phyloP scores from a whole-genome alignment of 257 asterid genomes.

The Solanum bulbocastanum region DNA sequence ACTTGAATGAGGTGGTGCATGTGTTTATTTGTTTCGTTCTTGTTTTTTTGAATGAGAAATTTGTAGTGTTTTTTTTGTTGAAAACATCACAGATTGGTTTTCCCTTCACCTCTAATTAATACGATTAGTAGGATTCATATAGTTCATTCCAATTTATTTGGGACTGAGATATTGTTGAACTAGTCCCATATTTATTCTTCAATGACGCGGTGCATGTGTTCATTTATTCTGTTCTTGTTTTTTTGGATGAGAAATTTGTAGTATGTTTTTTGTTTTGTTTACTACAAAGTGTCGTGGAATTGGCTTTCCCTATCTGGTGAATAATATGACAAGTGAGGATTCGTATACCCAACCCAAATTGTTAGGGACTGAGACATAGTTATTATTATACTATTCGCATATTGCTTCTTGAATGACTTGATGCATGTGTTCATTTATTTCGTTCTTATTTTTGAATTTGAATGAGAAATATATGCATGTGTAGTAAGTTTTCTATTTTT shows the following conservation, averaged over 20 bases:
- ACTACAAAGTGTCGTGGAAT: slow-evolving; percentile 70
- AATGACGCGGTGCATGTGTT: background rate
- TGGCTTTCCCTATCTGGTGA: slow-evolving; percentile 52
- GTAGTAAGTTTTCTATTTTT: background rate
- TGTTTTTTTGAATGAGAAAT: background rate
- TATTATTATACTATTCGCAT: background rate
- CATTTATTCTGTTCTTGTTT: slow-evolving; percentile 4
- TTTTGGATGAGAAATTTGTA: background rate
- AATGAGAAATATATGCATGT: background rate
- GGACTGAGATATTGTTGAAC: background rate
- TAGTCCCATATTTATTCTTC: background rate
- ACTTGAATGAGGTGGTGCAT: background rate
- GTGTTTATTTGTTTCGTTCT: background rate
- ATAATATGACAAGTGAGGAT: background rate
- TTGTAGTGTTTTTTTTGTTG: slow-evolving; percentile 44
- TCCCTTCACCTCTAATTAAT: slow-evolving; percentile 30
- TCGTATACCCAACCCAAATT: background rate
- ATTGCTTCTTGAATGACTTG: background rate
- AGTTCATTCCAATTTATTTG: background rate
- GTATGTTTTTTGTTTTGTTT: slow-evolving; percentile 54
- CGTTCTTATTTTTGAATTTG: background rate
- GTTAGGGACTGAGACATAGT: background rate
- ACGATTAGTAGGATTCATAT: background rate
- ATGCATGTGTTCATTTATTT: slow-evolving; percentile 8
- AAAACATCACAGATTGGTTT: slow-evolving; percentile 75